These are phyloP conservation scores for Beta macrorhiza DNA, from an alignment of 179 eudicot genomes.

Conservation along the genomic window DNA sequence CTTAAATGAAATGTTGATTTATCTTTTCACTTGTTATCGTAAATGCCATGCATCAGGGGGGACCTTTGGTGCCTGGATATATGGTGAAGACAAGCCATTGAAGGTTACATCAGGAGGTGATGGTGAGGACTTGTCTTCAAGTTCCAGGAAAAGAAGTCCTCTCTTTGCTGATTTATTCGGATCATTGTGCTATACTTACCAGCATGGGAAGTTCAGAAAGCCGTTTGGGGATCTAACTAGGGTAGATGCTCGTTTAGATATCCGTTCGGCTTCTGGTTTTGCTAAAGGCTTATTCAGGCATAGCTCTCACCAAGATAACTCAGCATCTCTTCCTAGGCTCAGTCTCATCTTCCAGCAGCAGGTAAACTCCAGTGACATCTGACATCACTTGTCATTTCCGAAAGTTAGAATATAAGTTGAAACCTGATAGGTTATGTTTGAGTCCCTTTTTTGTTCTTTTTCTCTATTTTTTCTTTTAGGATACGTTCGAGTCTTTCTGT, in stretches of 20 bases:
- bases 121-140: conserved; percentile 17
- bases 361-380: conserved; percentile 37
- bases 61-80: conserved; percentile 59
- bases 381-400: not conserved
- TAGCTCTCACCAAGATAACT: conserved; percentile 31
- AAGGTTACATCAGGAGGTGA: conserved; percentile 22
- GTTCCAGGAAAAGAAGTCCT: conserved; percentile 39
- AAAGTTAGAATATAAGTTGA: not conserved
- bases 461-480: not conserved
- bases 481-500: not conserved
- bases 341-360: conserved; percentile 74
- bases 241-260: conserved; percentile 75
- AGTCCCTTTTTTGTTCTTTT: not conserved
- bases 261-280: conserved; percentile 63
- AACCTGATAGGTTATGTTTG: not conserved
- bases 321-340: conserved; percentile 57
- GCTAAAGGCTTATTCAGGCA: conserved; percentile 41
- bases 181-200: conserved; percentile 67
- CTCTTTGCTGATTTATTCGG: conserved; percentile 79
- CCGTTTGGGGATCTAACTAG: conserved; percentile 61
- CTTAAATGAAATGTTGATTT: not conserved
- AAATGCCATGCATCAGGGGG: conserved; percentile 43
- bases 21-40: not conserved
- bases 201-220: conserved; percentile 73
- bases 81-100: conserved; percentile 36